A percentile compares a stretch with the other conserved stretches of the same genome.
phyloP scores from a whole-genome alignment of 176 grass and related monocot species.

The Oryza meridionalis region DNA sequence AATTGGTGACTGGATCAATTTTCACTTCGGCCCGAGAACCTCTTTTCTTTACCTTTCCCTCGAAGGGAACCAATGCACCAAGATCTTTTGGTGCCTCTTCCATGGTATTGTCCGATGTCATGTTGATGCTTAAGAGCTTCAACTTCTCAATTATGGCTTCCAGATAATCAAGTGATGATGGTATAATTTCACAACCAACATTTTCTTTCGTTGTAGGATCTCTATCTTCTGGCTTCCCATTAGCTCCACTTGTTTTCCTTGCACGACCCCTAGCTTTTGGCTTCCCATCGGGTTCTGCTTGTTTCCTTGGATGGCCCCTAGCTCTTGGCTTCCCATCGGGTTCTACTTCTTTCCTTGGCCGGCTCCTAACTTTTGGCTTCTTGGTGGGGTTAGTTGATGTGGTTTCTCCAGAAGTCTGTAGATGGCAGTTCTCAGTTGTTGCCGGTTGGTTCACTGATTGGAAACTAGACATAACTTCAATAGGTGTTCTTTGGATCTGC shows the following conservation, averaged over 20 bases:
- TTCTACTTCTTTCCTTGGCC: constrained; percentile 36
- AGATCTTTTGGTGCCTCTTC: constrained; percentile 31
- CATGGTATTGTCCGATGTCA: background rate
- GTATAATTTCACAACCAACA: constrained; percentile 29
- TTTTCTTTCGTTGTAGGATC: constrained; percentile 37
- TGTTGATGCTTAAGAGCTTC: constrained; percentile 51
- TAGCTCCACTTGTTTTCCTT: constrained; percentile 34
- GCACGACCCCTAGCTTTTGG: constrained; percentile 52
- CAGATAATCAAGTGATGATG: constrained; percentile 39
- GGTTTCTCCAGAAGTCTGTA: constrained; percentile 33
- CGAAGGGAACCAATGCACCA: constrained; percentile 66
- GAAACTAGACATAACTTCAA: background rate
- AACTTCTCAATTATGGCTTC: constrained; percentile 66
- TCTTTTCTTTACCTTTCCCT: constrained; percentile 56
- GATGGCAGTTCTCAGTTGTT: constrained; percentile 38
- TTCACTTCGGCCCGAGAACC: constrained; percentile 65
- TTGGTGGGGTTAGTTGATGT: constrained; percentile 36
- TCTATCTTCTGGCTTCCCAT: constrained; percentile 47
- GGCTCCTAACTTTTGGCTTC: constrained; percentile 40
- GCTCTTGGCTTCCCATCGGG: constrained; percentile 37
- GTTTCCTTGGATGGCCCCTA: constrained; percentile 45
- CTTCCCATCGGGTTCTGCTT: constrained; percentile 34
- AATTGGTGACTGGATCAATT: constrained; percentile 68
- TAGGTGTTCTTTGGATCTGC: constrained; percentile 25
- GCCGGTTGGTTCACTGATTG: constrained; percentile 24